Base-by-base conservation (phyloP, 1,139 yeast species). In the Arxiozyma bovina region DNA sequence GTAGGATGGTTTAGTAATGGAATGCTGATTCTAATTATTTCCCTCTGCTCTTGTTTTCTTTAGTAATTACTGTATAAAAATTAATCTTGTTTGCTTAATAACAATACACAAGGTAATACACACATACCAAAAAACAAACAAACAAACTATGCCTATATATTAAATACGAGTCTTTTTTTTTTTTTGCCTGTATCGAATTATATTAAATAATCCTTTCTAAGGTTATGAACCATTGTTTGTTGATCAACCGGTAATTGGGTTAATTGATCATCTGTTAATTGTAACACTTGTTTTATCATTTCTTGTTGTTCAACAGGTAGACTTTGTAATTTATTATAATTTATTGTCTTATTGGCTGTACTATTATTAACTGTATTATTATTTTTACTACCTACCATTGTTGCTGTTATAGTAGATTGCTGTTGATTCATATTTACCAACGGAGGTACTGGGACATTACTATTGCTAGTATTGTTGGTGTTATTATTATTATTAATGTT, bases 231-330 rank as follows among this genome's bases (percentile, higher is more conserved):
- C 81, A 83, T 80, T 47, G 73, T 67, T 59, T 78, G 79, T 66
- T 83, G 85, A 50, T 82, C 85, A 1, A 75, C 76, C 1, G 88
- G 88, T 50, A 85, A 70, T 1, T 73, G 68, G 45, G 73, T 71
- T 42, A 85, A 73, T 60, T 83, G 87, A 20, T 77, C 82, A 1
- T 77, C 78, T 0, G 83, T 74, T 57, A 85, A 69, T 45, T 77
- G 74, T 56, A 85, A 73, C 4, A 85, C 87, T 66, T 84, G 88
- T 15, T 81, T 82, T 47, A 84, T 78, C 68, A 83, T 75, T 48
- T 79, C 77, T 11, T 87, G 87, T 65, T 85, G 87, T 48, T 78
- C 78, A 34, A 77, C 77, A 22, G 74, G 73, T 43, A 70, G 57
- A n/a, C 62, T 47, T 38, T 58, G 60, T 43, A 64, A 55, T 50